Percentiles rank a stretch among this genome's conserved stretches.
phyloP scores from a whole-genome alignment of 139 green algal species.

The Haematococcus lacustris region DNA sequence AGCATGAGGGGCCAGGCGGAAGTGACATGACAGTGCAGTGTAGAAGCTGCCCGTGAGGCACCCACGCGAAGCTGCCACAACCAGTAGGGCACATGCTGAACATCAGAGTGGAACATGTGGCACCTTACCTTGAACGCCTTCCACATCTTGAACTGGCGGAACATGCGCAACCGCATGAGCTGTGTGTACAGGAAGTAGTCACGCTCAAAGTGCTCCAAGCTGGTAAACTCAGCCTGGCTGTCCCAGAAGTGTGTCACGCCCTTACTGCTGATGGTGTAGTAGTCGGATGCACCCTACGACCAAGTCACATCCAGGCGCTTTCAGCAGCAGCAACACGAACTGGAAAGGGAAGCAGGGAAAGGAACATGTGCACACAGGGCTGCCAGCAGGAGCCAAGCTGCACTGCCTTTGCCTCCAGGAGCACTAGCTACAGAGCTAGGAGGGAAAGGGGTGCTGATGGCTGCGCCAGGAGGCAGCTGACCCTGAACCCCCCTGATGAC shows the following conservation, averaged over 20 bases:
- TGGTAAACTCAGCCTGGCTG: conserved; percentile 41
- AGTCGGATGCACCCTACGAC: conserved; percentile 17
- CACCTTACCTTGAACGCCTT: conserved; percentile 26
- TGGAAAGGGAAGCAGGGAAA: too few species aligned
- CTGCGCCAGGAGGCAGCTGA: too few species aligned
- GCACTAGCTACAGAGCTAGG: too few species aligned
- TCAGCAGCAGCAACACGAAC: too few species aligned
- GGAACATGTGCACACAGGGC: too few species aligned
- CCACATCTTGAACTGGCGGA: conserved; percentile 31
- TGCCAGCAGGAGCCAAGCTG: too few species aligned
- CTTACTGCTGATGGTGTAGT: conserved; percentile 49
- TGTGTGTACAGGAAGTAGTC: conserved; percentile 58
- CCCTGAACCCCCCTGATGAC: conserved; percentile 6
- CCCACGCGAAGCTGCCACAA: neutral
- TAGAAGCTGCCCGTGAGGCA: too few species aligned
- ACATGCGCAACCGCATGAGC: conserved; percentile 39
- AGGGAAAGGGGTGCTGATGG: too few species aligned
- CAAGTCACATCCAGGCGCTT: too few species aligned
- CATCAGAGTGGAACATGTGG: neutral
- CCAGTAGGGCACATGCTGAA: neutral
- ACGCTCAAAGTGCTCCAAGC: conserved; percentile 52
- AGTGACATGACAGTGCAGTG: too few species aligned
- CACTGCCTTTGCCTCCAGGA: too few species aligned
- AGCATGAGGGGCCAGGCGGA: too few species aligned
- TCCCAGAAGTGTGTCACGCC: conserved; percentile 53